Conservation (phyloP, 2,329 filamentous ascomycete species). For the Nemania diffusa region DNA sequence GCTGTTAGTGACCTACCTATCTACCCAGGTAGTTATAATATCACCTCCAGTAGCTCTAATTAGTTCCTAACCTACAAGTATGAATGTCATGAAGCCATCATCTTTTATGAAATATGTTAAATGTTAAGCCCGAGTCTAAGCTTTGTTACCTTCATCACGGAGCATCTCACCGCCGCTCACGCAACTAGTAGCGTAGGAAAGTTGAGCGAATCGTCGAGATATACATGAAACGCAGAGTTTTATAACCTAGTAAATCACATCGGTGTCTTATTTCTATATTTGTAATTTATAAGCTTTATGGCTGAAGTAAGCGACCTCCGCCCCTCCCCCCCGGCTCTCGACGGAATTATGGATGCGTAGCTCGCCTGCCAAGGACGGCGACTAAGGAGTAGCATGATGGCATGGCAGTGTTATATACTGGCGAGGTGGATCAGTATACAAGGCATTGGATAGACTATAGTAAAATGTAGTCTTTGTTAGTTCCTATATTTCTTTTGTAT, state of each 20-base stretch:
- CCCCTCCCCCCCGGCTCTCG: too few relatives aligned
- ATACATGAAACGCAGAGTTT: background rate
- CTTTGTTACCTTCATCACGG: conserved; percentile 16
- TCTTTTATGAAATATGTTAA: too few relatives aligned
- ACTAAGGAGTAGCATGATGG: conserved; percentile 37
- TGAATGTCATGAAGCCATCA: too few relatives aligned
- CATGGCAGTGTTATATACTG: conserved; percentile 34
- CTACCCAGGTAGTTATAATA: background rate
- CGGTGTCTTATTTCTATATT: background rate
- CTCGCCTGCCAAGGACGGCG: conserved; percentile 39
- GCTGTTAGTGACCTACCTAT: too few relatives aligned
- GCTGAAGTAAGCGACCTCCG: conserved; percentile 49
- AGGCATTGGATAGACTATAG: background rate
- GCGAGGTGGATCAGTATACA: conserved; percentile 28
- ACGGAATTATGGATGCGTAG: conserved; percentile 50
- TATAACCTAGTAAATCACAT: background rate
- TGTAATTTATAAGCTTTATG: conserved; percentile 38
- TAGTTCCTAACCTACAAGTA: background rate
- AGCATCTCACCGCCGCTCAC: conserved; percentile 11
- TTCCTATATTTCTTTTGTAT: background rate
- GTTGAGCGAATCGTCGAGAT: background rate
- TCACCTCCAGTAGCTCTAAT: background rate
- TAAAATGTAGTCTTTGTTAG: background rate
- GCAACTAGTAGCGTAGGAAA: background rate
- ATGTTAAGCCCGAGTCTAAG: background rate